These are phyloP conservation scores for Phialocephala subalpina DNA, from an alignment of 2,329 filamentous ascomycete genomes.

Conservation along the genomic window DNA sequence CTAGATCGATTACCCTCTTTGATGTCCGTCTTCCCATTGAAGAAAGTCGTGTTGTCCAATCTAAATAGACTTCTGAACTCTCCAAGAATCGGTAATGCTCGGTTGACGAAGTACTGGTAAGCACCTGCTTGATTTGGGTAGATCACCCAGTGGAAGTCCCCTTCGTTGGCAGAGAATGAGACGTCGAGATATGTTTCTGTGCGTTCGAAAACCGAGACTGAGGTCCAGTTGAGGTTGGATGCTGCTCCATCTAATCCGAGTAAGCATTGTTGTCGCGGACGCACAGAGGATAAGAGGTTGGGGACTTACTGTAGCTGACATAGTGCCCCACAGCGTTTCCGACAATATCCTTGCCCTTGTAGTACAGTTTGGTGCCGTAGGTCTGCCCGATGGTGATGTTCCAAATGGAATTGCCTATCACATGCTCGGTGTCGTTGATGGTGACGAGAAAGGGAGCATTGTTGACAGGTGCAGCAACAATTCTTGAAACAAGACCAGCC, in stretches of 20 bases:
- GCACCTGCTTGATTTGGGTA: conserved; percentile 56
- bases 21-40: conserved; percentile 53
- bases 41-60: conserved; percentile 57
- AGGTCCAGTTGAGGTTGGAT: conserved; percentile 56
- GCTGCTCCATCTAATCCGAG: conserved; percentile 50
- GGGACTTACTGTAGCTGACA: conserved; percentile 24
- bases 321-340: conserved; percentile 32
- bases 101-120: conserved; percentile 64
- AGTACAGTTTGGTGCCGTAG: conserved; percentile 34
- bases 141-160: conserved; percentile 61
- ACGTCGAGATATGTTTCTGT: conserved; percentile 53
- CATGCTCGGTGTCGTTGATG: conserved; percentile 6
- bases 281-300: neutral
- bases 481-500: neutral
- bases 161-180: conserved; percentile 54
- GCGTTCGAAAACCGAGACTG: conserved; percentile 51
- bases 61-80: conserved; percentile 60
- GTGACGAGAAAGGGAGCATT: conserved; percentile 17
- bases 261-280: neutral
- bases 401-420: conserved; percentile 35
- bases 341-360: conserved; percentile 30
- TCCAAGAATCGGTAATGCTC: conserved; percentile 54
- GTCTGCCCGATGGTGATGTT: conserved; percentile 33
- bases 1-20: conserved; percentile 47
- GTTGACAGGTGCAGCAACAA: neutral